These are phyloP conservation scores for Ustulina deusta DNA, from an alignment of 2,329 filamentous ascomycete genomes.

Conservation along the genomic window DNA sequence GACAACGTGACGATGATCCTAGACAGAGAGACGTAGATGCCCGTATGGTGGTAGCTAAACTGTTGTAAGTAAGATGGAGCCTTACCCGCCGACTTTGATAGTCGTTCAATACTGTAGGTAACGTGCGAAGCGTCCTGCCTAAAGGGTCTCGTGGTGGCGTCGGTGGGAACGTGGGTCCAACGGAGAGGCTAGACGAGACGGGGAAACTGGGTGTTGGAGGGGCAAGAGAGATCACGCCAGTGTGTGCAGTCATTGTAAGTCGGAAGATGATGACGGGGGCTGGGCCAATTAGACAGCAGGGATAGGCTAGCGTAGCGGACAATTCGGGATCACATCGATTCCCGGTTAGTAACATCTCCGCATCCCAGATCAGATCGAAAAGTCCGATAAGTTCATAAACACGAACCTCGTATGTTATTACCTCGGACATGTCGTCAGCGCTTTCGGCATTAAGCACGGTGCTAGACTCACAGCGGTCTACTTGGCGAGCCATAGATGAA, in stretches of 20 bases:
- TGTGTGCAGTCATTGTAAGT: slow-evolving; percentile 56
- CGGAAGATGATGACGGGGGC: slow-evolving; percentile 65
- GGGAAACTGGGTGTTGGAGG: slow-evolving; percentile 61
- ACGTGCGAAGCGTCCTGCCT: slow-evolving; percentile 53
- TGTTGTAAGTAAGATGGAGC: too few species aligned
- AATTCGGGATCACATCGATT: slow-evolving; percentile 6
- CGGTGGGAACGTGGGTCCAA: slow-evolving; percentile 56
- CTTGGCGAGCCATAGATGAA: not conserved
- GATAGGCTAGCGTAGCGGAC: not conserved
- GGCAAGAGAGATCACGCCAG: slow-evolving; percentile 52
- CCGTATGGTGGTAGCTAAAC: not conserved
- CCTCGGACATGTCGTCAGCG: too few species aligned
- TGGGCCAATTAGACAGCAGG: not conserved
- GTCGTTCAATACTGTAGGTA: too few species aligned
- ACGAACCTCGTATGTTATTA: not conserved
- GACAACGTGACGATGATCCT: not conserved
- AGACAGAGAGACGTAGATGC: not conserved
- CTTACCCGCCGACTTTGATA: too few species aligned
- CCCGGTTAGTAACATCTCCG: slow-evolving; percentile 3
- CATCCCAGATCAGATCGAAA: not conserved
- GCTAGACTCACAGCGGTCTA: not conserved
- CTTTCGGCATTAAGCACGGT: not conserved
- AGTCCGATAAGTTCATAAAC: not conserved
- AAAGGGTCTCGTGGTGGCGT: slow-evolving; percentile 57
- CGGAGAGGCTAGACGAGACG: slow-evolving; percentile 55